These are phyloP conservation scores for Xylaria venustula DNA, from an alignment of 495 filamentous ascomycete species.

Conservation along the genomic window DNA sequence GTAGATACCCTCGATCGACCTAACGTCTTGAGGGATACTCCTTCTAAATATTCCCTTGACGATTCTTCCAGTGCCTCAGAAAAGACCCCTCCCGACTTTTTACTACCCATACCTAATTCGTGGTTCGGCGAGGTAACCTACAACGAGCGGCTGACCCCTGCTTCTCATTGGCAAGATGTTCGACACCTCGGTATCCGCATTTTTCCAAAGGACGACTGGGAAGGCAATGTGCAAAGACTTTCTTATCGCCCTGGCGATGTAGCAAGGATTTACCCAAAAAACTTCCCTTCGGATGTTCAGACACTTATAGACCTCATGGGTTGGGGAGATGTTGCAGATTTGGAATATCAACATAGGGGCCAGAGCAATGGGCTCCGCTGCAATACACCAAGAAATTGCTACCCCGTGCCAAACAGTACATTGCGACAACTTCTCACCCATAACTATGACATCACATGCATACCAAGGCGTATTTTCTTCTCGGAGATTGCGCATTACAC, in stretches of 20 bases:
- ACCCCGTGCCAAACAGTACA: conserved; percentile 52
- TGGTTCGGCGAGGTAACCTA: conserved; percentile 40
- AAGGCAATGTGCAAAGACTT: conserved; percentile 17
- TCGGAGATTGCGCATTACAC: conserved; percentile 70
- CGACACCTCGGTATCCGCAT: conserved; percentile 56
- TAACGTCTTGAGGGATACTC: conserved; percentile 34
- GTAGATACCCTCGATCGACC: conserved; percentile 32
- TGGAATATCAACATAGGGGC: conserved; percentile 48
- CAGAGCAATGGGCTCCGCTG: conserved; percentile 25
- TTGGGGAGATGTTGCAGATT: conserved; percentile 72
- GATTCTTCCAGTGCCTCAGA: conserved; percentile 1
- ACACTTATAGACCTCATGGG: conserved; percentile 70
- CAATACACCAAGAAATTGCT: conserved; percentile 22
- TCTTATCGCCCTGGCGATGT: conserved; percentile 67
- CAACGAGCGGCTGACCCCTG: conserved; percentile 74
- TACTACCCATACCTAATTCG: conserved; percentile 57
- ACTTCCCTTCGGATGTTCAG: conserved; percentile 74
- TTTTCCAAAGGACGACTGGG: conserved; percentile 41
- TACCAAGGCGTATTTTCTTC: conserved; percentile 88
- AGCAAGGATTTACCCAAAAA: conserved; percentile 80
- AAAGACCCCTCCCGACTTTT: conserved; percentile 33
- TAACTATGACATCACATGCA: conserved; percentile 82
- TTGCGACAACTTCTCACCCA: conserved; percentile 73
- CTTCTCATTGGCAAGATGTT: conserved; percentile 90
- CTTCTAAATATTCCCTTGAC: conserved; percentile 32